Percentiles rank a stretch among this genome's conserved stretches.
Conservation (phyloP, 2,329 filamentous ascomycete species). For the Ophiostoma sp. region DNA sequence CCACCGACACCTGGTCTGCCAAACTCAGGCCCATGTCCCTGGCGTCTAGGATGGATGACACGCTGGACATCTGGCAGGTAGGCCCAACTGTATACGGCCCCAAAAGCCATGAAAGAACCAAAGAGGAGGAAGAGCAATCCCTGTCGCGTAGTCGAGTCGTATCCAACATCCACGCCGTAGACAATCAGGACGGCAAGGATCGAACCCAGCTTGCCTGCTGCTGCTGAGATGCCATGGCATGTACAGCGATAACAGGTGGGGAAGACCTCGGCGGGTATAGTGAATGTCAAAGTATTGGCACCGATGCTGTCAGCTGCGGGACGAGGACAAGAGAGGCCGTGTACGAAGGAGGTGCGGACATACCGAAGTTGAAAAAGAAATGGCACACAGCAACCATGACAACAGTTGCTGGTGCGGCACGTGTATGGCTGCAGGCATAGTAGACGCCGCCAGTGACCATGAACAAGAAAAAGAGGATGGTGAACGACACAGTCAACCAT, state of each 20-base stretch:
- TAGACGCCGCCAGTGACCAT: conserved; percentile 47
- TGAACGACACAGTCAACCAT: conserved; percentile 47
- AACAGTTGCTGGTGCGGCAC: conserved; percentile 43
- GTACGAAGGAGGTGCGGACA: no score
- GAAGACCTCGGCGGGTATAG: conserved; percentile 60
- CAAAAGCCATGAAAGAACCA: conserved; percentile 44
- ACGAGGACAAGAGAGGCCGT: no score
- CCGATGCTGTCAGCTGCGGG: conserved; percentile 31
- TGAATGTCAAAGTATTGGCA: conserved; percentile 58
- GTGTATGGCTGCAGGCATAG: conserved; percentile 41
- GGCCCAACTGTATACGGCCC: conserved; percentile 48
- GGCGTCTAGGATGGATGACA: conserved; percentile 32
- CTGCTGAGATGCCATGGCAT: conserved; percentile 57
- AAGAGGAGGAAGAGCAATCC: conserved; percentile 48
- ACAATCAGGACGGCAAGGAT: conserved; percentile 48
- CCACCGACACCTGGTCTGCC: neutral
- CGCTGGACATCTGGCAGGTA: conserved; percentile 47
- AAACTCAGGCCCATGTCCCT: neutral
- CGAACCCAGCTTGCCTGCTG: conserved; percentile 54
- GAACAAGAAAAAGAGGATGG: conserved; percentile 43
- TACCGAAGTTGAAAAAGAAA: conserved; percentile 52
- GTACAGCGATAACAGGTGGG: conserved; percentile 58
- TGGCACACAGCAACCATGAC: conserved; percentile 49
- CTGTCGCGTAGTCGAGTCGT: conserved; percentile 40
- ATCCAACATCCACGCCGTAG: conserved; percentile 45